phyloP scores from a whole-genome alignment of 2,329 filamentous ascomycete species.

The Fusarium kyushuense region DNA sequence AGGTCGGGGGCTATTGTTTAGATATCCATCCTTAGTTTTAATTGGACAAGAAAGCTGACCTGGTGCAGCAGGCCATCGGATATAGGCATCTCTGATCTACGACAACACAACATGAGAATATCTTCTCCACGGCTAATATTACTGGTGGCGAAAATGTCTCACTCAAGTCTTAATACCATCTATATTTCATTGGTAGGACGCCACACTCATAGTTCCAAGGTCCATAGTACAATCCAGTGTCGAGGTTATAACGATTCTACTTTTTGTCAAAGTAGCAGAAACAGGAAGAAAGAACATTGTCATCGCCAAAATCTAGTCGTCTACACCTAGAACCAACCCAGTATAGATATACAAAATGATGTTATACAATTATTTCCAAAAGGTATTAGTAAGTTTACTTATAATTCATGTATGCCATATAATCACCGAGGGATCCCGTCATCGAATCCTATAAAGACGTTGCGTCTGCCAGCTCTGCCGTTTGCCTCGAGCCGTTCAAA shows the following conservation, averaged over 20 bases:
- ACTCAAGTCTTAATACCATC: background rate
- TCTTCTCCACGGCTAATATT: background rate
- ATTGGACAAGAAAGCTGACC: too few species aligned
- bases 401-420: background rate
- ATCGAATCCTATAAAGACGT: background rate
- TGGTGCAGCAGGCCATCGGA: too few species aligned
- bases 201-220: conserved; percentile 1
- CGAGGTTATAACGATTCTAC: background rate
- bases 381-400: background rate
- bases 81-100: too few species aligned
- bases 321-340: background rate
- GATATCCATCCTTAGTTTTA: too few species aligned
- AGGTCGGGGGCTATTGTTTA: too few species aligned
- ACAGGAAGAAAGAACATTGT: too few species aligned
- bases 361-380: background rate
- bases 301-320: background rate
- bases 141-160: background rate
- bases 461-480: background rate
- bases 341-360: too few species aligned
- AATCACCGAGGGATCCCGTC: background rate
- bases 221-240: background rate
- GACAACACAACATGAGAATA: too few species aligned
- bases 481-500: background rate
- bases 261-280: background rate
- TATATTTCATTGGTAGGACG: background rate